Percentiles rank a stretch among this genome's conserved stretches.
Evolutionary conservation across 2,329 filamentous ascomycete species (phyloP).

Genomic region (Xylaria digitata): DNA sequence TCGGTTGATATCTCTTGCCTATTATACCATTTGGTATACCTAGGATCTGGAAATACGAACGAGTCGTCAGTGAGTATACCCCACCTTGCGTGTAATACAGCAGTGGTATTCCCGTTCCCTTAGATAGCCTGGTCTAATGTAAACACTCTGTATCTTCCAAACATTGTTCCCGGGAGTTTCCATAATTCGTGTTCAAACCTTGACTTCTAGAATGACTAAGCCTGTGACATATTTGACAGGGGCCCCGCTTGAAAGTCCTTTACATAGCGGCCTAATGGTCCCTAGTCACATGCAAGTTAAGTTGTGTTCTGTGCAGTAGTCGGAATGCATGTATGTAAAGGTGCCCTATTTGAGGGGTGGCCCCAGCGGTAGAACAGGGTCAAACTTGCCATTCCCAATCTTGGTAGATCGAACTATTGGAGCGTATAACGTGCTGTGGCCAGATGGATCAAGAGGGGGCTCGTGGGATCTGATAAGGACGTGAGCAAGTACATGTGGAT

Average conservation of each 20-base stretch:
- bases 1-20: conserved; percentile 13
- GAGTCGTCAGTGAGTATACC: conserved; percentile 47
- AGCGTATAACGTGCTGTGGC: background rate
- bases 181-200: conserved; percentile 9
- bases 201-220: background rate
- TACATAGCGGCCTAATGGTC: background rate
- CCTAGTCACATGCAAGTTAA: background rate
- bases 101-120: conserved; percentile 13
- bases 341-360: background rate
- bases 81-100: conserved; percentile 24
- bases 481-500: background rate
- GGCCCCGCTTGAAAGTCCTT: background rate
- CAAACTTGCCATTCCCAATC: background rate
- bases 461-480: background rate
- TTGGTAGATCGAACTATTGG: background rate
- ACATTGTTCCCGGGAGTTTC: background rate
- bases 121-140: conserved; percentile 31
- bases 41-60: conserved; percentile 28
- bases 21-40: conserved; percentile 21
- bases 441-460: background rate
- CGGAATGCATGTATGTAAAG: background rate
- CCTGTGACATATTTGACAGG: background rate
- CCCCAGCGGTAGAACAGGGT: background rate
- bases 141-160: conserved; percentile 7
- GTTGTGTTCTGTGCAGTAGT: background rate